Evolutionary conservation across 192 early-diverging fungal genomes (phyloP).

Genomic region (Radiomyces spectabilis): DNA sequence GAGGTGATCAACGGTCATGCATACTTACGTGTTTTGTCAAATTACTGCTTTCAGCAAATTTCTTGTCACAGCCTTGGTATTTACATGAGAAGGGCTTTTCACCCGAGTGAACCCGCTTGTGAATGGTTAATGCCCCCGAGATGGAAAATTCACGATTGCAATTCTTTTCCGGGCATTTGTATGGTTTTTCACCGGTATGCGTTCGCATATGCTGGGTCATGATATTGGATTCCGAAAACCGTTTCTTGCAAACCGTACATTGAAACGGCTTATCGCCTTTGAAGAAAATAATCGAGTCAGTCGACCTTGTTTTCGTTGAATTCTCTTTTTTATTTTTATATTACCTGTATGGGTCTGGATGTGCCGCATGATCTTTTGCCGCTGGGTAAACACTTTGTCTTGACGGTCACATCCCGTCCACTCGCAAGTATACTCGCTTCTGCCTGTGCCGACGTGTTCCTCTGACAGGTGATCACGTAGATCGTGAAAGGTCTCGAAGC

Average conservation of each 20-base stretch:
- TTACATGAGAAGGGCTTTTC: constrained; percentile 49
- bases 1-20: too few species aligned
- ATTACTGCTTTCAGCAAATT: constrained; percentile 50
- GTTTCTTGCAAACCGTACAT: constrained; percentile 66
- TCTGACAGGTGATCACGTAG: constrained; percentile 58
- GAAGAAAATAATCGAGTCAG: too few species aligned
- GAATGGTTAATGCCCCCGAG: constrained; percentile 62
- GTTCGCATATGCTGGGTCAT: constrained; percentile 74
- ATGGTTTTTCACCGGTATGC: constrained; percentile 74
- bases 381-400: constrained; percentile 40
- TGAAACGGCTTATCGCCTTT: constrained; percentile 74
- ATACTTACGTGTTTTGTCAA: constrained; percentile 44
- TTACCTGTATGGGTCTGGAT: constrained; percentile 72
- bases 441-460: constrained; percentile 55
- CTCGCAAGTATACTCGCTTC: constrained; percentile 43
- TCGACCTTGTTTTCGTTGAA: background rate
- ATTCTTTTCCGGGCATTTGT: constrained; percentile 51
- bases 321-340: background rate
- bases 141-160: constrained; percentile 65
- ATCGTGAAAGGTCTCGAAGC: constrained; percentile 53
- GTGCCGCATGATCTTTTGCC: constrained; percentile 67
- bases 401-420: constrained; percentile 45
- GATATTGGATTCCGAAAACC: constrained; percentile 73
- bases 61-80: constrained; percentile 42
- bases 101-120: constrained; percentile 59